Conservation (phyloP, 176 grass and related monocot species). For the Triticum timopheevii region DNA sequence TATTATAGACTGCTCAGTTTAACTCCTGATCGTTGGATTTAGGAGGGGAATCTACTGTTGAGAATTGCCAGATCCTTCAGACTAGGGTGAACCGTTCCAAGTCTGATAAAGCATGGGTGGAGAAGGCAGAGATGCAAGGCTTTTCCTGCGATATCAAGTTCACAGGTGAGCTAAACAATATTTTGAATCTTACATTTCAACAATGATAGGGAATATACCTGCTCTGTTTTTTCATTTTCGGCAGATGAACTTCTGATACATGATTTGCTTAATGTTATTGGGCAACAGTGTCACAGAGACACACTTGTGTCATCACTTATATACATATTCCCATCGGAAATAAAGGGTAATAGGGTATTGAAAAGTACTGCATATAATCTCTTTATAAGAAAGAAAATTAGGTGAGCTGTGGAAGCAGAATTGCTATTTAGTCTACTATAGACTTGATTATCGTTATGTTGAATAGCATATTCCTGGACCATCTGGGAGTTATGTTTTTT, state of each 20-base stretch:
- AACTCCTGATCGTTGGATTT: slow-evolving; percentile 19
- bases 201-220: background rate
- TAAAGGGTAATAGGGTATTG: background rate
- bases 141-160: slow-evolving; percentile 94
- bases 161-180: slow-evolving; percentile 46
- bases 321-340: background rate
- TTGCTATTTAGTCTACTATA: too few species aligned
- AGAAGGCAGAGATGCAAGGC: slow-evolving; percentile 62
- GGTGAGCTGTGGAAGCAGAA: background rate
- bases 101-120: slow-evolving; percentile 80
- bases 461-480: background rate
- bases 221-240: background rate
- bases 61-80: slow-evolving; percentile 95
- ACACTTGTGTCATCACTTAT: background rate
- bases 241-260: background rate
- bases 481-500: background rate
- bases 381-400: background rate
- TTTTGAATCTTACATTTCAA: background rate
- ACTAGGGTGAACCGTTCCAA: slow-evolving; percentile 87
- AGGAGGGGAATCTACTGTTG: slow-evolving; percentile 83
- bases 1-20: background rate
- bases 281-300: background rate
- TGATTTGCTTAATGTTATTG: slow-evolving; percentile 7
- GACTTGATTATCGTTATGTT: background rate
- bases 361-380: background rate